Percentiles rank a stretch among this genome's conserved stretches.
Conservation (phyloP, 345 rosid species). For the Eucalyptus leucophloia region DNA sequence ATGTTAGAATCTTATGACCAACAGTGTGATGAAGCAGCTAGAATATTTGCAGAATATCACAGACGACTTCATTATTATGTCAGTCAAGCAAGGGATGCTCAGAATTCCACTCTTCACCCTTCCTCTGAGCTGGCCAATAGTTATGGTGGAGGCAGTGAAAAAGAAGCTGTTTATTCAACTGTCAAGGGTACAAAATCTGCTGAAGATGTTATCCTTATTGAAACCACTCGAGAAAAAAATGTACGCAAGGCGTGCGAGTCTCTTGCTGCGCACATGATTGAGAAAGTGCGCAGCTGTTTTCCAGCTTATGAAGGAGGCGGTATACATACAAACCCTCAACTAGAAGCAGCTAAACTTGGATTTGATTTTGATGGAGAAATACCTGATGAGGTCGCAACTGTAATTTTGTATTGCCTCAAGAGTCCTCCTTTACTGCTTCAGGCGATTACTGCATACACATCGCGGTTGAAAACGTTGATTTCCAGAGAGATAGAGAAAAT, state of each 20-base stretch:
- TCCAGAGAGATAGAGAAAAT: conserved; percentile 77
- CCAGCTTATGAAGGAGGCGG: conserved; percentile 95
- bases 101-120: conserved; percentile 41
- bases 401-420: conserved; percentile 47
- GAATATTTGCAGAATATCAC: conserved; percentile 84
- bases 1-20: conserved; percentile 85
- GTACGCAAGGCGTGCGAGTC: conserved; percentile 80
- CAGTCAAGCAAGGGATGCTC: conserved; percentile 82
- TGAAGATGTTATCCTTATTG: conserved; percentile 81
- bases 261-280: conserved; percentile 60
- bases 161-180: conserved; percentile 84
- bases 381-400: conserved; percentile 62
- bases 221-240: conserved; percentile 64
- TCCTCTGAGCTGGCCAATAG: conserved; percentile 43
- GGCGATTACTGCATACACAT: conserved; percentile 61
- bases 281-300: conserved; percentile 55
- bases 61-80: conserved; percentile 61
- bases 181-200: conserved; percentile 68
- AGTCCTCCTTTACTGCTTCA: conserved; percentile 76
- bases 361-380: conserved; percentile 79
- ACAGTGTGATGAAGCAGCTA: conserved; percentile 89
- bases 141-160: conserved; percentile 33
- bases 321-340: conserved; percentile 61
- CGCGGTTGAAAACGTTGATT: conserved; percentile 49
- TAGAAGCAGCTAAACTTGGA: conserved; percentile 64